Conservation (phyloP, 108 stramenopile species). For the Aurantiochytrium sp. region DNA sequence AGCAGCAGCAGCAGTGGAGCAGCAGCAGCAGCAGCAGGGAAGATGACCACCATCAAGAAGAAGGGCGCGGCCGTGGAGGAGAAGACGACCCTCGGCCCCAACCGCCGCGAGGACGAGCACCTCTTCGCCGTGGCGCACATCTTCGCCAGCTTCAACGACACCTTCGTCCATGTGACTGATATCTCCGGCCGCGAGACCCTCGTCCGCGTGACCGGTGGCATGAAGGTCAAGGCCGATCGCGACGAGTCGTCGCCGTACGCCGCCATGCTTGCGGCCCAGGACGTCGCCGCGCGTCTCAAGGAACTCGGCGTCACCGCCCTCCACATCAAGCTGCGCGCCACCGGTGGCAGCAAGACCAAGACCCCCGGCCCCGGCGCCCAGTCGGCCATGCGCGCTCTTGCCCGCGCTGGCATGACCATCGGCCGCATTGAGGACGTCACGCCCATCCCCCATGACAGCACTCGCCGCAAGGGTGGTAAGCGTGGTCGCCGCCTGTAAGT, state of each 20-base stretch:
- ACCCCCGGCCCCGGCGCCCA: conserved; percentile 97
- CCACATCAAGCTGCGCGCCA: conserved; percentile 99
- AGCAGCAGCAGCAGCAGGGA: background rate
- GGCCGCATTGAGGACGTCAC: conserved; percentile 99
- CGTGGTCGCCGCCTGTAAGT: conserved; percentile 98
- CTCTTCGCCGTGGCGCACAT: conserved; percentile 99
- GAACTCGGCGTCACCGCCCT: conserved; percentile 97
- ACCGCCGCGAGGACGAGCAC: conserved; percentile 83
- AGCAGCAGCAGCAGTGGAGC: background rate
- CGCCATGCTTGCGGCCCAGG: conserved; percentile 99
- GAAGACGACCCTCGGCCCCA: conserved; percentile 47
- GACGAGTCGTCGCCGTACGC: conserved; percentile 99
- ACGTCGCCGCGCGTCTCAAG: conserved; percentile 87
- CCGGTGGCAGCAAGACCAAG: conserved; percentile 92
- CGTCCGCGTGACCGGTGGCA: conserved; percentile 98
- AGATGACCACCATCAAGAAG: background rate
- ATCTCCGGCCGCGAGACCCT: conserved; percentile 98
- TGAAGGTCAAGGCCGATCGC: conserved; percentile 99
- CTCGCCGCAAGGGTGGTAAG: conserved; percentile 94
- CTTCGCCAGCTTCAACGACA: conserved; percentile 99
- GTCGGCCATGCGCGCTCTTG: conserved; percentile 91
- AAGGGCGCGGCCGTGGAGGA: conserved; percentile 7
- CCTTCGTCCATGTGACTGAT: conserved; percentile 99
- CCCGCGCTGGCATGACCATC: conserved; percentile 96
- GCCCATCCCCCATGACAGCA: conserved; percentile 96